Percentiles rank a stretch among this genome's conserved stretches.
phyloP scores from a whole-genome alignment of 1,139 yeast genomes.

The Yamadazyma spencermartinsiae region DNA sequence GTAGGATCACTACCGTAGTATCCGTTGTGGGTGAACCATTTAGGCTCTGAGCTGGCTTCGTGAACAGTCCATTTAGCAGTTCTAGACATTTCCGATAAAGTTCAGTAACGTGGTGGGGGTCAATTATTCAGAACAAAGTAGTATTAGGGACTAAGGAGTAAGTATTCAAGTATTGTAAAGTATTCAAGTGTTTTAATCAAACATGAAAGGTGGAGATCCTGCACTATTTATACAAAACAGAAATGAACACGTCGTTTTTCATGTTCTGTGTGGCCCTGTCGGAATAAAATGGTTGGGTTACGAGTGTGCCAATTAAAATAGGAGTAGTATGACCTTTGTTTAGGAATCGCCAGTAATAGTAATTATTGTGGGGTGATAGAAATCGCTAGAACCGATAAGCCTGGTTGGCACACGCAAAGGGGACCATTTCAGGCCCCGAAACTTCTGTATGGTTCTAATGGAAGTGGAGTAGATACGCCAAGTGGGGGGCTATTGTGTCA shows the following conservation, averaged over 20 bases:
- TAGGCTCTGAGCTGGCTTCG: conserved; percentile 60
- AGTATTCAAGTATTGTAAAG: no score
- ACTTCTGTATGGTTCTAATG: background rate
- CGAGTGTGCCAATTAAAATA: no score
- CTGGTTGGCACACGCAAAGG: background rate
- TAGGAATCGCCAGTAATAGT: conserved; percentile 1
- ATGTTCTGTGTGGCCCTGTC: no score
- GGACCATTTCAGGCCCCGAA: background rate
- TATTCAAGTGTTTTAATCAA: background rate
- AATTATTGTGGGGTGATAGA: conserved; percentile 3
- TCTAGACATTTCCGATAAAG: conserved; percentile 75
- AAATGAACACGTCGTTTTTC: no score
- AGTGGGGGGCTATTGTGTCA: background rate
- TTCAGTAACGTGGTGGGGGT: no score
- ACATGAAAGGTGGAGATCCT: background rate
- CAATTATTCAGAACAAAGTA: no score
- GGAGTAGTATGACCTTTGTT: conserved; percentile 1
- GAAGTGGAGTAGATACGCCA: background rate
- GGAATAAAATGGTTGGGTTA: background rate
- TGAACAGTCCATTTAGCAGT: conserved; percentile 77
- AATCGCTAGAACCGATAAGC: conserved; percentile 1
- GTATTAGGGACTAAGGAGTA: no score
- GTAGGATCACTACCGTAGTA: conserved; percentile 66
- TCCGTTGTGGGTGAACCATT: conserved; percentile 78
- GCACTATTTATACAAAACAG: background rate